Conservation (phyloP, 2,329 filamentous ascomycete genomes). For the Grosmannia huntii region DNA sequence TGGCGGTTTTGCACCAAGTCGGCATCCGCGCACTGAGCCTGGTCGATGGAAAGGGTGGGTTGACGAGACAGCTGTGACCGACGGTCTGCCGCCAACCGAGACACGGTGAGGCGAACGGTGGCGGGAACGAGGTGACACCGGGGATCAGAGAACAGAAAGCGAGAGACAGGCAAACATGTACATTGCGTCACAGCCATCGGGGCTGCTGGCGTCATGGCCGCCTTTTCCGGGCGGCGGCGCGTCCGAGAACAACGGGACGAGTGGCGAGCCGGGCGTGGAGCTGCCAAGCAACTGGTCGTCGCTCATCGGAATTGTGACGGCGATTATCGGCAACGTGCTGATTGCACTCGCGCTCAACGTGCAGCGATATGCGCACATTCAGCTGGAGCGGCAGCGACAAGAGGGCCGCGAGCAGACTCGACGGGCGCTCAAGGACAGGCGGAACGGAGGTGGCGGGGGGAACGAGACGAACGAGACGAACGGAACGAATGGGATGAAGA, state of each 20-base stretch:
- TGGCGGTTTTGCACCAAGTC: conserved; percentile 1
- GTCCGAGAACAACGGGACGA: conserved; percentile 11
- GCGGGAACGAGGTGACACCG: not conserved
- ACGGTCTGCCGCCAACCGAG: not conserved
- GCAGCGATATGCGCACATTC: conserved; percentile 87
- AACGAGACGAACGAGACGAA: conserved; percentile 19
- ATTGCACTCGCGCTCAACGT: conserved; percentile 95
- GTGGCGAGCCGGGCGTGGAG: conserved; percentile 28
- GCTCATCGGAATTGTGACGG: conserved; percentile 85
- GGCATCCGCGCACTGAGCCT: conserved; percentile 1
- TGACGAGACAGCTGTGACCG: not conserved
- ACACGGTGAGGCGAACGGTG: not conserved
- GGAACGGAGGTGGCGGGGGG: conserved; percentile 11
- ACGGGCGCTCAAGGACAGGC: conserved; percentile 36
- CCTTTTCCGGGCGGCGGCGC: conserved; percentile 13
- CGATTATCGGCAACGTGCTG: conserved; percentile 82
- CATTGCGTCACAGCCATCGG: conserved; percentile 1
- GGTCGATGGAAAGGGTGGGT: not conserved
- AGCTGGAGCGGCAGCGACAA: conserved; percentile 58
- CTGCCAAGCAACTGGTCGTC: conserved; percentile 66
- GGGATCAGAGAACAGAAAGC: not conserved
- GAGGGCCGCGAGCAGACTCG: conserved; percentile 42
- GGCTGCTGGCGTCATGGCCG: conserved; percentile 10
- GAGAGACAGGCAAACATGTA: conserved; percentile 5
- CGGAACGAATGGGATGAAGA: not conserved